phyloP scores from a whole-genome alignment of 2,329 filamentous ascomycete genomes.

The Aspergillus spinulosporus region DNA sequence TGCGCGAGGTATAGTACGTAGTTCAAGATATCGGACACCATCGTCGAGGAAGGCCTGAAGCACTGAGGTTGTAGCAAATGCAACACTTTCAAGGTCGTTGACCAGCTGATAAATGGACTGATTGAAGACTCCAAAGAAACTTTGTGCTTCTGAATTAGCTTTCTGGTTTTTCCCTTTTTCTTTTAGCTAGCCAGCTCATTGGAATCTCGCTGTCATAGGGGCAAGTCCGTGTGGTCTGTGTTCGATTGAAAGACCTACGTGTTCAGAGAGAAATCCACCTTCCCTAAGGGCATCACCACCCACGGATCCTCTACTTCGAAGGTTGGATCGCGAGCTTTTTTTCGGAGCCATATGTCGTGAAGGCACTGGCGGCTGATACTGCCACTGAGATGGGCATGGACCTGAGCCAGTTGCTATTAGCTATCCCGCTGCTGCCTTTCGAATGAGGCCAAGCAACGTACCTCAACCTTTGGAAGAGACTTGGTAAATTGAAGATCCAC shows the following conservation, averaged over 20 bases:
- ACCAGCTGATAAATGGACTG: constrained; percentile 77
- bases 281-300: constrained; percentile 66
- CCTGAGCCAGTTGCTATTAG: constrained; percentile 44
- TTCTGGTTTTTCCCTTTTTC: no score
- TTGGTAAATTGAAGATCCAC: constrained; percentile 36
- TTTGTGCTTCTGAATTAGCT: constrained; percentile 29
- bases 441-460: constrained; percentile 16
- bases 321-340: constrained; percentile 52
- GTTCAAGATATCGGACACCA: constrained; percentile 74
- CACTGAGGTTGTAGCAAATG: constrained; percentile 64
- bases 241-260: constrained; percentile 52
- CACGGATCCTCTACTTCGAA: constrained; percentile 67
- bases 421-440: neutral
- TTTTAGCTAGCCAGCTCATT: no score
- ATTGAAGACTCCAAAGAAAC: constrained; percentile 77
- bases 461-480: constrained; percentile 41
- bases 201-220: neutral
- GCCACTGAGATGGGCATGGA: constrained; percentile 78
- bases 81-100: constrained; percentile 61
- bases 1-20: constrained; percentile 74
- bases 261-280: constrained; percentile 68
- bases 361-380: constrained; percentile 72
- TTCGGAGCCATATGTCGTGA: constrained; percentile 70
- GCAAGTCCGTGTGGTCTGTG: neutral
- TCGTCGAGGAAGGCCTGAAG: constrained; percentile 67